Evolutionary conservation across 768 basidiomycete genomes (phyloP).

Genomic region (Lentinula aciculospora): DNA sequence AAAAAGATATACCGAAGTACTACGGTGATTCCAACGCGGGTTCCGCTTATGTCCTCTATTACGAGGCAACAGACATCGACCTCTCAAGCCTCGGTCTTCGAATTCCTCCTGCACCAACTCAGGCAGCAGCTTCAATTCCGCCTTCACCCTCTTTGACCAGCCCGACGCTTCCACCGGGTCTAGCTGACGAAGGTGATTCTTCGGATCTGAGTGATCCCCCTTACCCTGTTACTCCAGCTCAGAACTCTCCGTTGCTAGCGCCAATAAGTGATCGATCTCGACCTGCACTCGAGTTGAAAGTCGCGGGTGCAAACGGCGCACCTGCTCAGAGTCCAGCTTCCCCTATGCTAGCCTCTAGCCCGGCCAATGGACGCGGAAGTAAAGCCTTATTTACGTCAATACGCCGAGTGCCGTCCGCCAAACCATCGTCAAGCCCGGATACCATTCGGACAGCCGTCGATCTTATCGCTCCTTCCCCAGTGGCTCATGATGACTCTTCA

Average conservation of each 20-base stretch:
- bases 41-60: constrained; percentile 94
- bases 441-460: neutral
- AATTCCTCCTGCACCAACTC: constrained; percentile 17
- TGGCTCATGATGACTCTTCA: constrained; percentile 10
- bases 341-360: neutral
- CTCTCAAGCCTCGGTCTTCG: constrained; percentile 64
- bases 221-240: constrained; percentile 14
- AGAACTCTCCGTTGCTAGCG: constrained; percentile 9
- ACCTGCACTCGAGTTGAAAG: constrained; percentile 4
- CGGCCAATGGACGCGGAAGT: neutral
- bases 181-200: constrained; percentile 14
- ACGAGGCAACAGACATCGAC: constrained; percentile 90
- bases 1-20: constrained; percentile 87
- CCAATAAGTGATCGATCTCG: constrained; percentile 11
- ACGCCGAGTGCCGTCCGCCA: constrained; percentile 1
- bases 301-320: constrained; percentile 1
- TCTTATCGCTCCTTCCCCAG: constrained; percentile 12
- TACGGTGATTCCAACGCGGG: constrained; percentile 89
- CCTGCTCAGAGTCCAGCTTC: constrained; percentile 6
- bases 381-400: constrained; percentile 3
- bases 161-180: constrained; percentile 14
- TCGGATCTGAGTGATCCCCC: constrained; percentile 16
- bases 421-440: neutral
- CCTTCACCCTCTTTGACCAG: constrained; percentile 4
- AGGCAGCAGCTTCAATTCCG: constrained; percentile 10